Evolutionary conservation across 2,329 filamentous ascomycete species (phyloP).

Genomic region (Alternaria sp.): DNA sequence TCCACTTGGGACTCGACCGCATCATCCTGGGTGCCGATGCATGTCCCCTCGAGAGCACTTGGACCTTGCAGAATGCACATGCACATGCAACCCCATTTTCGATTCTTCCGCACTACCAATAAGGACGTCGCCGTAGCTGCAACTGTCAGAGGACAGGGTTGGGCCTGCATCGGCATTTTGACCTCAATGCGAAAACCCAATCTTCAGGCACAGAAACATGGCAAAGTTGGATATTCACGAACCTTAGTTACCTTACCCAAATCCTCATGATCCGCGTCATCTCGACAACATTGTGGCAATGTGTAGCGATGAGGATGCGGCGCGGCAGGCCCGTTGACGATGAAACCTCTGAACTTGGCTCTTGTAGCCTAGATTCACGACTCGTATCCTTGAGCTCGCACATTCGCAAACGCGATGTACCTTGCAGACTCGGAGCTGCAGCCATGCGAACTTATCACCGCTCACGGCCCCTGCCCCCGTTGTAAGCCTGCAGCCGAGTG

Average conservation of each 20-base stretch:
- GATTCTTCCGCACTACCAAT: constrained; percentile 36
- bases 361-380: constrained; percentile 14
- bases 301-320: constrained; percentile 1
- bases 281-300: neutral
- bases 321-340: constrained; percentile 1
- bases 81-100: constrained; percentile 24
- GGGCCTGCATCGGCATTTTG: constrained; percentile 12
- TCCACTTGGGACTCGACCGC: constrained; percentile 6
- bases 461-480: constrained; percentile 11
- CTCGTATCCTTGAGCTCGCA: constrained; percentile 17
- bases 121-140: constrained; percentile 24
- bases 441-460: constrained; percentile 14
- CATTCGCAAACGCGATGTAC: constrained; percentile 15
- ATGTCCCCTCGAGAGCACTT: constrained; percentile 15
- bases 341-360: constrained; percentile 16
- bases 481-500: constrained; percentile 6
- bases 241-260: neutral
- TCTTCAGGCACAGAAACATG: neutral
- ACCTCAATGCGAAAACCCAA: constrained; percentile 16
- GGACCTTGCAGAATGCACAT: constrained; percentile 22
- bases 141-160: constrained; percentile 14
- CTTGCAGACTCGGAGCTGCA: constrained; percentile 19
- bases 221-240: neutral
- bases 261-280: neutral
- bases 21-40: constrained; percentile 14